Evolutionary conservation across 192 early-diverging fungal species (phyloP), one percentile per base, ranked within the genome.

Genomic region (Coemansia sp.): DNA sequence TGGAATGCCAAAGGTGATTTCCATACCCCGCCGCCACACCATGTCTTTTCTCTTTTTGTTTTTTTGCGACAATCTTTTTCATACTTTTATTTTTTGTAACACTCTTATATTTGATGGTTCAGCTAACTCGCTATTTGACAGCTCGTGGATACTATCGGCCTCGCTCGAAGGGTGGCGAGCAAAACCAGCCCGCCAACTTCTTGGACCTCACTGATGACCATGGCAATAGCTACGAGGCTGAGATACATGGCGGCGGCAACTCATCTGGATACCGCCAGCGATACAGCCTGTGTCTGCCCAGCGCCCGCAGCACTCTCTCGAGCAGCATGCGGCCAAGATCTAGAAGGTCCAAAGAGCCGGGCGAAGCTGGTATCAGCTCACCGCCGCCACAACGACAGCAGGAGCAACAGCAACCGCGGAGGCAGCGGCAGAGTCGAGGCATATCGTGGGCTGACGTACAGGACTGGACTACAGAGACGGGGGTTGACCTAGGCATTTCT

Each of bases 371-470:
- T 10, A 49, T 49, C 53, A 33, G 32, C 53, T 33, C 53, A 8
- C 28, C 53, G 14, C 53, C 28, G 8, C 58, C 33, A 33, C 23
- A 9, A 17, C 17, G 33, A 1, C 57, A 35, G 5, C 57, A 59
- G 17, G n/a, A 37, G 8, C 58, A 23, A 21, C 42, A 42, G 66
- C 66, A 59, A 28, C 28, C 28, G 28, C 28, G 28, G 28, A 28
- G 28, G 26, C 35, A 28, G 33, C 40, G n/a, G 44, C 42, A n/a
- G 14, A 59, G 60, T 6, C 47, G 33, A 21, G 76, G 76, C 13
- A 63, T 80, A 3, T 80, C 78, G 11, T 80, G 78, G 78, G 66
- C 60, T 16, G 78, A 80, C 37, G 57, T 67, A 14, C 66, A 59
- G 13, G 53, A 60, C 21, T 58, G 62, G 55, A n/a, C 62, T n/a